Evolutionary conservation across 495 filamentous ascomycete genomes (phyloP), one percentile per base, ranked within the genome.

Genomic region (Podospora bellae-mahoneyi): DNA sequence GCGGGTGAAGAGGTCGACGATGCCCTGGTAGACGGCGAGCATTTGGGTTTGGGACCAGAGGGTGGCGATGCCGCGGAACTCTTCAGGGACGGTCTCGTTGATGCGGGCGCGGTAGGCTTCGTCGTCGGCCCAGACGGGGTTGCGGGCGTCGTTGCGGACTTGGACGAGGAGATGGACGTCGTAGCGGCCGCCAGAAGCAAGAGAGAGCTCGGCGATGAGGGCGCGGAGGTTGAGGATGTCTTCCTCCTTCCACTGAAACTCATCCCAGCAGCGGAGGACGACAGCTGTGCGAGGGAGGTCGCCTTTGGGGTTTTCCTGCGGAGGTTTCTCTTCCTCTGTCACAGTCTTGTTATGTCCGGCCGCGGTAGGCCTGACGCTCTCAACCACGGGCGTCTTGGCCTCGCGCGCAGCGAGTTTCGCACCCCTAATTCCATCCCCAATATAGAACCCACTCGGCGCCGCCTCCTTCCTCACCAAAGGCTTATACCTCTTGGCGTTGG

Each of bases 31-130:
- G 65, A 96, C 82, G 30, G 93, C 85, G 32, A 86, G 79, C 94
- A 97, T 97, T 79, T 97, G 93, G 7, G 87, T 85, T 77, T 96
- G 92, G 13, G 92, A 91, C 95, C 95, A 99, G 3, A 99, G 86
- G 0, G 90, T 92, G 19, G 89, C 90, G 78, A 99, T 90, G 7
- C 92, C 94, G 20, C 84, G 87, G 80, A 99, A 98, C 71, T 99
- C 95, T 53, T 84, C 83, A 0, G 95, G 95, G 30, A 97, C 84
- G 0, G 89, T 84, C 10, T 90, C 86, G 16, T 86, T 80, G 48
- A 99, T 87, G 18, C 79, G 80, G 48, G 72, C 64, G 67, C 80
- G 75, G 70, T 93, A 91, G 1, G 82, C 78, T 13, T 84, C 80
- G 54, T 81, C 77, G 72, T 90, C 84, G 10, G 87, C 84, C 82